Conservation (phyloP, 441 rosid species). For the Geranium incanum region DNA sequence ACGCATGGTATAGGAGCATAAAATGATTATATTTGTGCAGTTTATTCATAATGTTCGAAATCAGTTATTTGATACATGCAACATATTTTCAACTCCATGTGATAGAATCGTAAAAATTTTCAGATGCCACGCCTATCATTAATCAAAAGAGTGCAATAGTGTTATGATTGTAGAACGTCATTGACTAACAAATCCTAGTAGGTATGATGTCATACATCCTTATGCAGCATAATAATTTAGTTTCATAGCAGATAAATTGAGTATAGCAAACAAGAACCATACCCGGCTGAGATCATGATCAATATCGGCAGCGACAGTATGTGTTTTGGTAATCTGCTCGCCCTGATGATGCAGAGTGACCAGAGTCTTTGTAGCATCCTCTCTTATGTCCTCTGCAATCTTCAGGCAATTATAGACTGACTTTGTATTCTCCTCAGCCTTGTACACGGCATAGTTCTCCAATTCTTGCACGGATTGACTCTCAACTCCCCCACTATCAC, state of each 20-base stretch:
- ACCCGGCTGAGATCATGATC: constrained; percentile 85
- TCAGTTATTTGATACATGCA: background rate
- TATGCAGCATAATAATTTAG: background rate
- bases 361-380: constrained; percentile 60
- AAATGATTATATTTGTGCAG: background rate
- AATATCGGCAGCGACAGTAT: constrained; percentile 52
- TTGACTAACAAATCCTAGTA: background rate
- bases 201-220: background rate
- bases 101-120: background rate
- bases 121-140: background rate
- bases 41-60: background rate
- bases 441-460: constrained; percentile 65
- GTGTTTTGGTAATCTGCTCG: constrained; percentile 76
- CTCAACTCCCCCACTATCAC: constrained; percentile 66
- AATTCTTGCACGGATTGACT: constrained; percentile 79
- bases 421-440: constrained; percentile 82
- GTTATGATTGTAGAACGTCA: background rate
- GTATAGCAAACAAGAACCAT: constrained; percentile 24
- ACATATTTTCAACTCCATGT: background rate
- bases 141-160: background rate
- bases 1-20: background rate
- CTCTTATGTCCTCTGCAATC: constrained; percentile 84
- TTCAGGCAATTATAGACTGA: constrained; percentile 63
- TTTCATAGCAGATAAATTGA: background rate
- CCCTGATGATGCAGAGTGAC: constrained; percentile 71